A percentile compares a stretch with the other conserved stretches of the same genome.
Conservation (phyloP, 179 eudicot species). For the Nepenthes alata region DNA sequence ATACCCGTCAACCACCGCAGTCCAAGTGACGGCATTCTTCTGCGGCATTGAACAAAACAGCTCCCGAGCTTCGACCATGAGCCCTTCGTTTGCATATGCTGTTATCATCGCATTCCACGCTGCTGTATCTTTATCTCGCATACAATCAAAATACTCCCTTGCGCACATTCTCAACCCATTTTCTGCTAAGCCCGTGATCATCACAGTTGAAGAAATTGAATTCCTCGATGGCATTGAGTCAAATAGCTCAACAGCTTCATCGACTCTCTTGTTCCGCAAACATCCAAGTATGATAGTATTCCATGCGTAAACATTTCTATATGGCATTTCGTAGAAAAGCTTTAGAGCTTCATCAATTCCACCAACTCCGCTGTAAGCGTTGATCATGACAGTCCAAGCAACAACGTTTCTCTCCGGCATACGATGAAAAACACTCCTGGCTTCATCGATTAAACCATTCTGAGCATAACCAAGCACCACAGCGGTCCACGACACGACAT, state of each 20-base stretch:
- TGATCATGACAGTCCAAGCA: conserved; percentile 9
- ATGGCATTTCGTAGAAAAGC: conserved; percentile 1
- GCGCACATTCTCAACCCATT: conserved; percentile 1
- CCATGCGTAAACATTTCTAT: conserved; percentile 5
- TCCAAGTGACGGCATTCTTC: conserved; percentile 10
- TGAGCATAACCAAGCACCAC: conserved; percentile 11
- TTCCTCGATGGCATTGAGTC: conserved; percentile 5
- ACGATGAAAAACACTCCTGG: conserved; percentile 5
- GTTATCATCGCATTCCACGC: conserved; percentile 17
- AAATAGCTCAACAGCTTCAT: conserved; percentile 7
- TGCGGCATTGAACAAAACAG: conserved; percentile 3
- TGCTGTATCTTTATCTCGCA: conserved; percentile 8
- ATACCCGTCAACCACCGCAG: conserved; percentile 7
- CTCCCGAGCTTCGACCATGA: conserved; percentile 9
- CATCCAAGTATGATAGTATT: conserved; percentile 5
- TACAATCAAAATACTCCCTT: conserved; percentile 10
- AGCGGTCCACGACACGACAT: conserved; percentile 10
- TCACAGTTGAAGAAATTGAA: conserved; percentile 8
- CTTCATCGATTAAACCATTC: conserved; percentile 7
- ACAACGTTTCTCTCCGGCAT: conserved; percentile 11
- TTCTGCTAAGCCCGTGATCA: conserved; percentile 8
- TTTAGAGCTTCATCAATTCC: conserved; percentile 9
- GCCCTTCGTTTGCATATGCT: conserved; percentile 9
- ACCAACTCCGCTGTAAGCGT: background rate
- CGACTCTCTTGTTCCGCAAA: background rate